A percentile compares a stretch with the other conserved stretches of the same genome.
phyloP scores from a whole-genome alignment of 257 asterid species.

The Salvia rosmarinus region DNA sequence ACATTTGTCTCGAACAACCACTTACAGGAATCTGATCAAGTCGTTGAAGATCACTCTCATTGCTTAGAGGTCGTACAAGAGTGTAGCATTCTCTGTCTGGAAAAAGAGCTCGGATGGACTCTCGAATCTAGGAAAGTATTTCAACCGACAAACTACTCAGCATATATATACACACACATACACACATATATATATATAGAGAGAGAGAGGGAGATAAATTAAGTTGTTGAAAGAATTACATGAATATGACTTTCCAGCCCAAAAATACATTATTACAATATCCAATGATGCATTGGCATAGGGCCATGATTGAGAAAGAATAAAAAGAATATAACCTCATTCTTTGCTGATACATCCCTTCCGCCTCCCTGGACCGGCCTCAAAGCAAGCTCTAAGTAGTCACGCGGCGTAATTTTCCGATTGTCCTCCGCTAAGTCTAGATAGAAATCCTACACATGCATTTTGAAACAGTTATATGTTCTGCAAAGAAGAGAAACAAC shows the following conservation, averaged over 20 bases:
- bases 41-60: slow-evolving; percentile 86
- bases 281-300: background rate
- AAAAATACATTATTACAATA: background rate
- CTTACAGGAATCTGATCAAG: slow-evolving; percentile 84
- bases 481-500: background rate
- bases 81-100: slow-evolving; percentile 97
- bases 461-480: slow-evolving; percentile 22
- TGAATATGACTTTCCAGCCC: background rate
- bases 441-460: slow-evolving; percentile 77
- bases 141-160: slow-evolving; percentile 23
- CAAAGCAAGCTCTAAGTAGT: slow-evolving; percentile 94
- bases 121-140: slow-evolving; percentile 67
- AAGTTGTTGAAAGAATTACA: background rate
- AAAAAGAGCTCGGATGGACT: slow-evolving; percentile 97
- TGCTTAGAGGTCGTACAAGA: slow-evolving; percentile 90
- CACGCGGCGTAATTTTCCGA: slow-evolving; percentile 92
- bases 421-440: slow-evolving; percentile 87
- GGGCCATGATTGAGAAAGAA: background rate
- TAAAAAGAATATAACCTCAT: slow-evolving; percentile 60
- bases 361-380: slow-evolving; percentile 80
- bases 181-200: background rate
- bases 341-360: slow-evolving; percentile 82
- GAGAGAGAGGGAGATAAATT: too few species aligned
- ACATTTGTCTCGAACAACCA: slow-evolving; percentile 22
- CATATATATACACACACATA: slow-evolving; percentile 7